Conservation (phyloP, 2,329 filamentous ascomycete species). For the Cladophialophora chaetospira region DNA sequence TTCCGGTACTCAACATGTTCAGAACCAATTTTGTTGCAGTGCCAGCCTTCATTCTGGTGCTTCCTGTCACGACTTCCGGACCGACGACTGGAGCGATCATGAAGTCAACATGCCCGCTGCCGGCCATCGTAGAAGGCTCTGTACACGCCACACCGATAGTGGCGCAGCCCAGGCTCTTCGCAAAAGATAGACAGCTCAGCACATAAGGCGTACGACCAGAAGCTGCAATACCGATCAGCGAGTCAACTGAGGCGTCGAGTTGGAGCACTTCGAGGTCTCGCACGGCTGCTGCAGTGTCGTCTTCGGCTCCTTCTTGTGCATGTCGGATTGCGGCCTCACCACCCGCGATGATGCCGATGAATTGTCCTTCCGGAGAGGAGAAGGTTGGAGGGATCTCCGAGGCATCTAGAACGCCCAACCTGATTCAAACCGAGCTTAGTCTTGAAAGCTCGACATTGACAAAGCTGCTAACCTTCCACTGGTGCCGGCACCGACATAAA, state of each 20-base stretch:
- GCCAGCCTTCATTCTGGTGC: constrained; percentile 50
- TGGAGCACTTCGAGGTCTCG: constrained; percentile 37
- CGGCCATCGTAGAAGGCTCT: constrained; percentile 39
- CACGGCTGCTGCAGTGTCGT: constrained; percentile 38
- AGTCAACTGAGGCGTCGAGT: constrained; percentile 39
- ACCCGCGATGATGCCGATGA: constrained; percentile 47
- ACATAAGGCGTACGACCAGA: constrained; percentile 49
- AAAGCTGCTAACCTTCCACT: constrained; percentile 42
- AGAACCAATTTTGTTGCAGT: constrained; percentile 50
- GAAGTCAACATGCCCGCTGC: constrained; percentile 35
- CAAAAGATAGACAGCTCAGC: constrained; percentile 42
- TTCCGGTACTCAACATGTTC: constrained; percentile 49
- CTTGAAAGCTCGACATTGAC: neutral
- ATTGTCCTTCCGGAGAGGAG: constrained; percentile 43
- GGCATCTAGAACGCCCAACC: constrained; percentile 46
- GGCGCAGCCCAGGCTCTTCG: constrained; percentile 39
- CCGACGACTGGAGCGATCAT: constrained; percentile 46
- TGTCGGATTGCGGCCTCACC: constrained; percentile 45
- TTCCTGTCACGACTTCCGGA: constrained; percentile 49
- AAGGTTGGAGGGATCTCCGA: constrained; percentile 49
- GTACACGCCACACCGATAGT: constrained; percentile 46
- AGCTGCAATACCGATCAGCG: constrained; percentile 47
- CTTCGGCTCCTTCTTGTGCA: constrained; percentile 48
- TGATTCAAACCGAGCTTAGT: constrained; percentile 20
- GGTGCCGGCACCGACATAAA: constrained; percentile 49